Conservation (phyloP, 192 early-diverging fungal species). For the Allomyces macrogynus region DNA sequence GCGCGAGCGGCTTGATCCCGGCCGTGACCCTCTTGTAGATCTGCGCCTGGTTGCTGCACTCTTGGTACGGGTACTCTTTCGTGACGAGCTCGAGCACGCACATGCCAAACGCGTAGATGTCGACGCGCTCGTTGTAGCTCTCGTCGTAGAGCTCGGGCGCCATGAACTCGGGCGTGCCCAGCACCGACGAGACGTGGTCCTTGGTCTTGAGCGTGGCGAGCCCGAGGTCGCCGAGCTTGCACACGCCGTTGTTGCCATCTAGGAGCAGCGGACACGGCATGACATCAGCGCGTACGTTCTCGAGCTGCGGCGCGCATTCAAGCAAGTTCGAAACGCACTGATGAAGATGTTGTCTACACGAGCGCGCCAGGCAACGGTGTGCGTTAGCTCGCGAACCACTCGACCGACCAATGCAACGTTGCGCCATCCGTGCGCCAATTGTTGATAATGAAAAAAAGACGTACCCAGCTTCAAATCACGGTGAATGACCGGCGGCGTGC, state of each 20-base stretch:
- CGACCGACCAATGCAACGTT: background rate
- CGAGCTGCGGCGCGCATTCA: too few species aligned
- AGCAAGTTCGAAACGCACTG: conserved; percentile 7
- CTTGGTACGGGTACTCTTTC: conserved; percentile 59
- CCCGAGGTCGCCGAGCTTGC: conserved; percentile 70
- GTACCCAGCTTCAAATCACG: conserved; percentile 43
- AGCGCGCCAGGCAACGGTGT: conserved; percentile 1
- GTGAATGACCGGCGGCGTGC: conserved; percentile 61
- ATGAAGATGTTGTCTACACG: conserved; percentile 59
- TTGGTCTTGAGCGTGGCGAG: conserved; percentile 60
- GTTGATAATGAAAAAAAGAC: too few species aligned
- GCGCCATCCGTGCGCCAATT: background rate
- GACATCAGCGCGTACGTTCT: too few species aligned
- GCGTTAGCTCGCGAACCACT: background rate
- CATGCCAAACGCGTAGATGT: conserved; percentile 74
- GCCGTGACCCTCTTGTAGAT: conserved; percentile 51
- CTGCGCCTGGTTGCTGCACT: conserved; percentile 64
- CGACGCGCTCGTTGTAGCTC: conserved; percentile 64
- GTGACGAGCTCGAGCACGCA: conserved; percentile 67
- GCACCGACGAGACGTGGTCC: conserved; percentile 48
- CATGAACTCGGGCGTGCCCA: conserved; percentile 61
- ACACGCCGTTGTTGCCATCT: conserved; percentile 56
- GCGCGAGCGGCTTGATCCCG: conserved; percentile 48
- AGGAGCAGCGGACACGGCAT: too few species aligned
- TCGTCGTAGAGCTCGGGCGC: conserved; percentile 75